phyloP scores from a whole-genome alignment of 208 protist genomes.

The Trypanosoma congolense region DNA sequence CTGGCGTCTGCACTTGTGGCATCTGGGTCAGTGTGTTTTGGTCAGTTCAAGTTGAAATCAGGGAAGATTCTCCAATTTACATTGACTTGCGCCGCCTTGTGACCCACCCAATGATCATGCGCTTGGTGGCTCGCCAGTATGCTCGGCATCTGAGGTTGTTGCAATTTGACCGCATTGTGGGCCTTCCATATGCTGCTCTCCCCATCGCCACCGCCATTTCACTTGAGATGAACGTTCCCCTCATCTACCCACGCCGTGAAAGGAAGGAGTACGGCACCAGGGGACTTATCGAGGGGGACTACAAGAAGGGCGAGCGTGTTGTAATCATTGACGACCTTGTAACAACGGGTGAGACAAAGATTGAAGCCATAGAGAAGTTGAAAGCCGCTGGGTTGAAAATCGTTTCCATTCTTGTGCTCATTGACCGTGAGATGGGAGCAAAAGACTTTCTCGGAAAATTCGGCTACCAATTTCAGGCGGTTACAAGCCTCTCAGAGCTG shows the following conservation, averaged over 20 bases:
- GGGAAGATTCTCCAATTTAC: slow-evolving; percentile 95
- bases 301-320: slow-evolving; percentile 85
- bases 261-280: slow-evolving; percentile 94
- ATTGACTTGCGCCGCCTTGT: slow-evolving; percentile 92
- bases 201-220: slow-evolving; percentile 93
- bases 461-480: slow-evolving; percentile 82
- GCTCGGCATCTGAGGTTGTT: slow-evolving; percentile 56
- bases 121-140: slow-evolving; percentile 75
- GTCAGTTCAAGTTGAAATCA: slow-evolving; percentile 94
- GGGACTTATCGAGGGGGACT: slow-evolving; percentile 92
- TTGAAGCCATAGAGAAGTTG: slow-evolving; percentile 92
- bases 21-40: slow-evolving; percentile 90
- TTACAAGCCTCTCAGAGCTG: slow-evolving; percentile 70
- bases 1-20: slow-evolving; percentile 71
- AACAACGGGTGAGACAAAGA: slow-evolving; percentile 91
- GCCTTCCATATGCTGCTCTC: slow-evolving; percentile 94
- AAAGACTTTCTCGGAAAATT: slow-evolving; percentile 75
- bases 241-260: slow-evolving; percentile 90
- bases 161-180: slow-evolving; percentile 78
- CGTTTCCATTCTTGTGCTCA: slow-evolving; percentile 90
- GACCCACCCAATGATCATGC: slow-evolving; percentile 81
- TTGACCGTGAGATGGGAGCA: slow-evolving; percentile 95
- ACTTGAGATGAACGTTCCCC: slow-evolving; percentile 82
- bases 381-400: slow-evolving; percentile 78
- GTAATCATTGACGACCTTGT: slow-evolving; percentile 95